Evolutionary conservation across 2,329 filamentous ascomycete species (phyloP).

Genomic region (Setomelanomma holmii): DNA sequence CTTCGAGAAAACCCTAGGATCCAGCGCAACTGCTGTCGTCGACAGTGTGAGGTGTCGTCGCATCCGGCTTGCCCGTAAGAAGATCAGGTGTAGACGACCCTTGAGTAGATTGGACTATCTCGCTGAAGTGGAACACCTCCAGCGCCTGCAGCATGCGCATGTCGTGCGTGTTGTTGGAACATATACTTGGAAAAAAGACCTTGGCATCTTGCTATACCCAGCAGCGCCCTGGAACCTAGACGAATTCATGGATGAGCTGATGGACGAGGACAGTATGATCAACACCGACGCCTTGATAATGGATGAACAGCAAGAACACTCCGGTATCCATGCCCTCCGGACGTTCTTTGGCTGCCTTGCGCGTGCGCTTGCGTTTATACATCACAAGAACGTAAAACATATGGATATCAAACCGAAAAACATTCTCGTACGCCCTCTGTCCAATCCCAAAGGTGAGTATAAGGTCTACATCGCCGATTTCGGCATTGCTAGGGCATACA

Average conservation of each 20-base stretch:
- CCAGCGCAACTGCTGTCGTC: constrained; percentile 15
- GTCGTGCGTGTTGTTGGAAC: constrained; percentile 26
- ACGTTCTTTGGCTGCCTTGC: constrained; percentile 16
- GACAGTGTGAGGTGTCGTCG: constrained; percentile 24
- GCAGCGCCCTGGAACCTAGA: constrained; percentile 22
- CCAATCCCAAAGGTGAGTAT: background rate
- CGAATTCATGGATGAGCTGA: constrained; percentile 14
- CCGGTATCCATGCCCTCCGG: too few relatives aligned
- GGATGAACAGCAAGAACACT: too few relatives aligned
- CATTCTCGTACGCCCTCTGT: constrained; percentile 19
- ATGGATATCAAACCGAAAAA: constrained; percentile 38
- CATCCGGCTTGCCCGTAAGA: constrained; percentile 27
- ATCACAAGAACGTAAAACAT: constrained; percentile 21
- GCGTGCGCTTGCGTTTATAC: constrained; percentile 20
- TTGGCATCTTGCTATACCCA: constrained; percentile 28
- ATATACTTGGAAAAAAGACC: constrained; percentile 16
- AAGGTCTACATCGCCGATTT: constrained; percentile 34
- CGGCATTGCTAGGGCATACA: constrained; percentile 26
- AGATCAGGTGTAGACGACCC: constrained; percentile 12
- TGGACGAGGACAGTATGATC: background rate
- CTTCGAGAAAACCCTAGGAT: constrained; percentile 6
- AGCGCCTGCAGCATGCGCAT: constrained; percentile 21
- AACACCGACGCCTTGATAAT: background rate
- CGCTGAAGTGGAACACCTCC: constrained; percentile 25
- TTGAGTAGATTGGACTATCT: constrained; percentile 22